Percentiles rank a stretch among this genome's conserved stretches.
Conservation (phyloP, 2,329 filamentous ascomycete species). For the Arthrinium phaeospermum region DNA sequence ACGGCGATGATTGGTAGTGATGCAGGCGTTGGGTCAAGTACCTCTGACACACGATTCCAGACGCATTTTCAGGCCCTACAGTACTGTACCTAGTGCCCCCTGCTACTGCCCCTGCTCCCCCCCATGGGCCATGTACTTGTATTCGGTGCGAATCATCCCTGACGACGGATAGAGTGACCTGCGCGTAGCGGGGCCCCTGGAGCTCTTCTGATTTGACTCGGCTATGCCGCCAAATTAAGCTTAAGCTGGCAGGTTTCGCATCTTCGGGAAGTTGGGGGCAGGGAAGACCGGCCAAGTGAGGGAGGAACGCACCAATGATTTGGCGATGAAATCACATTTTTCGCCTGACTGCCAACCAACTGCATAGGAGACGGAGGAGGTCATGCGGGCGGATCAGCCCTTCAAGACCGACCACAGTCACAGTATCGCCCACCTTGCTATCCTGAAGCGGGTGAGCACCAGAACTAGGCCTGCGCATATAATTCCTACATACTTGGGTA, state of each 20-base stretch:
- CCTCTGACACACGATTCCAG: neutral
- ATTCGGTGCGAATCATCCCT: conserved; percentile 18
- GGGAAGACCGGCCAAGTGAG: neutral
- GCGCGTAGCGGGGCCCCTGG: conserved; percentile 9
- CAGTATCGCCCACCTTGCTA: neutral
- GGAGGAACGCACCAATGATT: neutral
- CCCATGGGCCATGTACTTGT: neutral
- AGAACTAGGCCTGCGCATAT: neutral
- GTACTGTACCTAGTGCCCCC: neutral
- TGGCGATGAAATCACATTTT: neutral
- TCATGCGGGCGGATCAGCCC: neutral
- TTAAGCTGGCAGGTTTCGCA: conserved; percentile 23
- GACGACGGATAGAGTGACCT: conserved; percentile 4
- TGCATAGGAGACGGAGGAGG: neutral
- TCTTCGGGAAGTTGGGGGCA: conserved; percentile 16
- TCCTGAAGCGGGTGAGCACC: neutral
- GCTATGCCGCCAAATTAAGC: conserved; percentile 25
- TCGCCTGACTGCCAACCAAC: neutral
- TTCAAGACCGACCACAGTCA: neutral
- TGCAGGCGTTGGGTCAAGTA: neutral
- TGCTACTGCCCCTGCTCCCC: neutral
- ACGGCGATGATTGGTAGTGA: neutral
- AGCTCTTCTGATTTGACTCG: conserved; percentile 24
- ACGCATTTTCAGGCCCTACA: neutral
- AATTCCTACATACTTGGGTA: neutral